Evolutionary conservation across 225 moss, liverwort and hornwort genomes (phyloP), one percentile per base, ranked within the genome.

Genomic region (Antitrichia curtipendula): DNA sequence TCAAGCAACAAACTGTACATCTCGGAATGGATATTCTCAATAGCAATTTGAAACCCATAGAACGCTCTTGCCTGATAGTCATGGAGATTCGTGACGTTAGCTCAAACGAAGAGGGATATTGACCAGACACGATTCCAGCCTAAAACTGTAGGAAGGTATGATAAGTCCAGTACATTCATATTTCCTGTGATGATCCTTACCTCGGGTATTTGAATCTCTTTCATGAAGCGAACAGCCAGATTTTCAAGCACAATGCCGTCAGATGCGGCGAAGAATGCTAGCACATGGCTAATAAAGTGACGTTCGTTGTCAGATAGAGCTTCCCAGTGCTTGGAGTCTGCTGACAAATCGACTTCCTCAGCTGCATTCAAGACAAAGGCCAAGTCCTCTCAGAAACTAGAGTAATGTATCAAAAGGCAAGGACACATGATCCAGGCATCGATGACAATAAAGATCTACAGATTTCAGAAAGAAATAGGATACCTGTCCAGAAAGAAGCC

Each of bases 171-270:
- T 14, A 43, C 19, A 41, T 54, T 9, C 10, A 7, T 12, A 34
- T 17, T 18, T 7, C 5, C 9, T 29, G 27, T 82, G 50, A 53
- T 13, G 41, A 40, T 63, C 49, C 88, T 80, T n/a, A 95, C 96
- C 94, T 99, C 98, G 18, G 98, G 97, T 20, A 99, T 92, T 84
- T 99, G 98, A 78, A 99, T 91, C 82, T 99, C 98, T 52, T 97
- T 99, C 97, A 97, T 97, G 66, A 99, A 97, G 10, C 97, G 95
- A 34, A 96, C 91, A 60, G 95, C 98, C 88, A 99, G 71, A 74
- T 99, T 99, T n/a, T 99, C 98, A 9, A 99, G 91, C 54, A 99
- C 97, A 47, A 99, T 99, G 32, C 98, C 98, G 63, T 99, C 98
- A 34, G 98, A 99, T 56, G 97, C 97, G 7, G 97, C 98, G 32